A percentile compares a stretch with the other conserved stretches of the same genome.
These are phyloP conservation scores for Aquilaria malaccensis DNA, from an alignment of 345 rosid genomes.

Conservation along the genomic window DNA sequence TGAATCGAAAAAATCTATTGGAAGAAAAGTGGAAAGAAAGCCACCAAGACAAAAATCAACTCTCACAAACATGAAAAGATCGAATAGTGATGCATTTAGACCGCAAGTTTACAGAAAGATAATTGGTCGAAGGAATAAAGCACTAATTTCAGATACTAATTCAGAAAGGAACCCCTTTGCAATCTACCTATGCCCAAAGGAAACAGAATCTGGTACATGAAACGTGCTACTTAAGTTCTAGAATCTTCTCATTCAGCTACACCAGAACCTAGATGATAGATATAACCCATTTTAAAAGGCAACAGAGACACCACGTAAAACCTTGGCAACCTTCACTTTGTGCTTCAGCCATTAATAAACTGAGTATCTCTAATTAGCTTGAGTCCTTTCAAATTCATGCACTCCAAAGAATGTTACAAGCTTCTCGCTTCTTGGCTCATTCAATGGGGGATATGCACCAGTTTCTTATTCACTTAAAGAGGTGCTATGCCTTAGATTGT, in stretches of 20 bases:
- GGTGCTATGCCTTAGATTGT: background rate
- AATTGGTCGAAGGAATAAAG: slow-evolving; percentile 4
- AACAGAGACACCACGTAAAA: background rate
- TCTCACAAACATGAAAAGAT: slow-evolving; percentile 13
- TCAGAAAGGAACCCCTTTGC: background rate
- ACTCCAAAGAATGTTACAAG: background rate
- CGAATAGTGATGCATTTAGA: slow-evolving; percentile 15
- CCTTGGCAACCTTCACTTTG: background rate
- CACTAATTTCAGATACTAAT: background rate
- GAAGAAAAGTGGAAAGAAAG: slow-evolving; percentile 20
- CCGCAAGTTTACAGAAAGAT: slow-evolving; percentile 12
- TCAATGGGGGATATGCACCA: background rate
- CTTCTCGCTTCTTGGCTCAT: background rate
- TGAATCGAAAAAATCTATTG: slow-evolving; percentile 54
- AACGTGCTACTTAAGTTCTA: too few relatives aligned
- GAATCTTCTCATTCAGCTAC: too few relatives aligned
- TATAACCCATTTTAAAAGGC: slow-evolving; percentile 2
- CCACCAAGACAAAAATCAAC: slow-evolving; percentile 28
- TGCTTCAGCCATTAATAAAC: background rate
- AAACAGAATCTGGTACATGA: background rate
- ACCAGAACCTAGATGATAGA: background rate
- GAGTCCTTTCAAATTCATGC: background rate
- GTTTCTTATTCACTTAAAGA: too few relatives aligned
- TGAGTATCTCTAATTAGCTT: background rate
- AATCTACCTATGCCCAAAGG: background rate